Evolutionary conservation across 1,139 yeast species (phyloP).

Genomic region (Spathaspora sp.): DNA sequence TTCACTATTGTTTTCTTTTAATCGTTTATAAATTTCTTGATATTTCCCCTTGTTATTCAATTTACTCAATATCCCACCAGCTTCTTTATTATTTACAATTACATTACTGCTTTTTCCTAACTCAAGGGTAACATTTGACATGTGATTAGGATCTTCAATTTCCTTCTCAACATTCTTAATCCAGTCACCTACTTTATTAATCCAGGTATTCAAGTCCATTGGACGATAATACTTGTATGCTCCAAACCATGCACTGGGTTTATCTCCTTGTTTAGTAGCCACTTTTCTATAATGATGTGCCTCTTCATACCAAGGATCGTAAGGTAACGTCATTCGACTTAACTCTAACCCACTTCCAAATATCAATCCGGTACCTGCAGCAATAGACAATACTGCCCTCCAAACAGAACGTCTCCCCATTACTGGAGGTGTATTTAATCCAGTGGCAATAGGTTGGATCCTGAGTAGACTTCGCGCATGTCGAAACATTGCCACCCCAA

Average conservation of each 20-base stretch:
- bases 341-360: constrained; percentile 49
- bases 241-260: constrained; percentile 59
- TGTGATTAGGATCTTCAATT: constrained; percentile 10
- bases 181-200: constrained; percentile 35
- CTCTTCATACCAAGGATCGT: constrained; percentile 68
- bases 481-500: constrained; percentile 38
- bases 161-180: constrained; percentile 19
- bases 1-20: constrained; percentile 23
- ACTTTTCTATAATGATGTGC: constrained; percentile 48
- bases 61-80: constrained; percentile 7
- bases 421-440: constrained; percentile 3
- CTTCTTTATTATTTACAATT: neutral
- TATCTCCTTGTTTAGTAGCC: constrained; percentile 42
- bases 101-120: constrained; percentile 9
- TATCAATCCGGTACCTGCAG: constrained; percentile 25
- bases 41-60: constrained; percentile 22
- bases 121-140: constrained; percentile 12
- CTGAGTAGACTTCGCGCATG: constrained; percentile 17
- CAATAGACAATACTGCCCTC: constrained; percentile 17
- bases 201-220: constrained; percentile 50
- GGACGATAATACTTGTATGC: constrained; percentile 53
- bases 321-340: constrained; percentile 47
- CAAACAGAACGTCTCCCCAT: constrained; percentile 9
- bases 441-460: constrained; percentile 7
- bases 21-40: constrained; percentile 26